These are phyloP conservation scores for Fusarium luffae DNA, from an alignment of 2,329 filamentous ascomycete genomes.

Conservation along the genomic window DNA sequence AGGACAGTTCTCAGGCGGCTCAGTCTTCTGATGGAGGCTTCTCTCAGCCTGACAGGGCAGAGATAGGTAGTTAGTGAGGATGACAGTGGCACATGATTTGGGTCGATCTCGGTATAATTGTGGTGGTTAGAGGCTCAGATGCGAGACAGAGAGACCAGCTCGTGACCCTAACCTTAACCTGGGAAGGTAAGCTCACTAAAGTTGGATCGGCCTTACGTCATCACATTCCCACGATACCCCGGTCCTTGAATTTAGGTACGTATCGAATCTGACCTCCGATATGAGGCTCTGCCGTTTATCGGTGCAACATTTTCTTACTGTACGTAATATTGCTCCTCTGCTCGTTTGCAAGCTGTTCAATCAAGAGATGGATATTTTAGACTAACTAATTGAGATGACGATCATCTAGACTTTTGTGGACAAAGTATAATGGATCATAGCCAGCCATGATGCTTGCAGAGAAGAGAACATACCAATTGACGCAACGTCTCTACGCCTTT, in stretches of 20 bases:
- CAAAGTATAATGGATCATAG: not conserved
- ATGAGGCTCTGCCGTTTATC: slow-evolving; percentile 16
- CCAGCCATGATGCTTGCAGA: not conserved
- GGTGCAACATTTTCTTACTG: not conserved
- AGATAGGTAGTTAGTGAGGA: slow-evolving; percentile 28
- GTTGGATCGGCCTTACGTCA: slow-evolving; percentile 44
- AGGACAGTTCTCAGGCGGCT: slow-evolving; percentile 40
- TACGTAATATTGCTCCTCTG: not conserved
- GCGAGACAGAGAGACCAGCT: slow-evolving; percentile 28
- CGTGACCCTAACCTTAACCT: slow-evolving; percentile 32
- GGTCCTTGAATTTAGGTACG: not conserved
- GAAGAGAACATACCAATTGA: not conserved
- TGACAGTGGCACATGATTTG: slow-evolving; percentile 44
- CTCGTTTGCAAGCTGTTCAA: not conserved
- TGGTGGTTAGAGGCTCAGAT: slow-evolving; percentile 24
- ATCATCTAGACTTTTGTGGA: not conserved
- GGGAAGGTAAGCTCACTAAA: slow-evolving; percentile 9
- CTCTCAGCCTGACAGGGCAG: slow-evolving; percentile 32
- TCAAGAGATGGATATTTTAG: not conserved
- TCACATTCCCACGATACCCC: slow-evolving; percentile 16
- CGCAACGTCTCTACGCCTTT: not conserved
- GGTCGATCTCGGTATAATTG: slow-evolving; percentile 24
- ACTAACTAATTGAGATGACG: not conserved
- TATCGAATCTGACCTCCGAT: not conserved
- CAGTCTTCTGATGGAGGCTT: slow-evolving; percentile 48